Conservation (phyloP, 2,329 filamentous ascomycete genomes). For the Phialophora macrospora region DNA sequence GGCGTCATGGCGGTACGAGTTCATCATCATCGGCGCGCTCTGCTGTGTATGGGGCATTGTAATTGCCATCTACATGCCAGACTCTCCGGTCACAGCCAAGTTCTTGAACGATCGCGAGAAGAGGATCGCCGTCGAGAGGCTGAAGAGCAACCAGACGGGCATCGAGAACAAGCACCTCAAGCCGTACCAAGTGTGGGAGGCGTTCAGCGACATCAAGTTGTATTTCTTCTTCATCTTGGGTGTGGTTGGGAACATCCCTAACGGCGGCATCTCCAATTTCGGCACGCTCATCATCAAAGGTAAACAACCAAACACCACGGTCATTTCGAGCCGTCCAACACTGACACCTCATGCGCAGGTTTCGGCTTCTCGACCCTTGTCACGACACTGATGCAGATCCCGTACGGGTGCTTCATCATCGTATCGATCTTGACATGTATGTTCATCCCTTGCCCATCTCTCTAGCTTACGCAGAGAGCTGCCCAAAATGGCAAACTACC, state of each 20-base stretch:
- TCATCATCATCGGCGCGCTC: slow-evolving; percentile 65
- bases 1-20: slow-evolving; percentile 69
- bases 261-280: slow-evolving; percentile 65
- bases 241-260: slow-evolving; percentile 57
- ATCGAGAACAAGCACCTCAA: slow-evolving; percentile 63
- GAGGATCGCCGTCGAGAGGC: slow-evolving; percentile 60
- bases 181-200: slow-evolving; percentile 60
- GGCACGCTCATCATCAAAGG: slow-evolving; percentile 61
- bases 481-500: no score
- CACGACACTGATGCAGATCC: slow-evolving; percentile 47
- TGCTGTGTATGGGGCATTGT: slow-evolving; percentile 65
- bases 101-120: slow-evolving; percentile 59
- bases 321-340: neutral
- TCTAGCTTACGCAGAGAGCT: slow-evolving; percentile 49
- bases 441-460: neutral
- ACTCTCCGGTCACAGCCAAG: slow-evolving; percentile 61
- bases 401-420: slow-evolving; percentile 54
- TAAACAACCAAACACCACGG: slow-evolving; percentile 2
- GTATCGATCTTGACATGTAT: slow-evolving; percentile 55
- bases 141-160: slow-evolving; percentile 64
- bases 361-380: slow-evolving; percentile 48
- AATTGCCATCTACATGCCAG: slow-evolving; percentile 62
- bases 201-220: slow-evolving; percentile 63
- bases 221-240: slow-evolving; percentile 63
- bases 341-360: slow-evolving; percentile 29